Evolutionary conservation across 305 asterid genomes (phyloP), one percentile per base, ranked within the genome.

Genomic region (Coffea humblotiana): DNA sequence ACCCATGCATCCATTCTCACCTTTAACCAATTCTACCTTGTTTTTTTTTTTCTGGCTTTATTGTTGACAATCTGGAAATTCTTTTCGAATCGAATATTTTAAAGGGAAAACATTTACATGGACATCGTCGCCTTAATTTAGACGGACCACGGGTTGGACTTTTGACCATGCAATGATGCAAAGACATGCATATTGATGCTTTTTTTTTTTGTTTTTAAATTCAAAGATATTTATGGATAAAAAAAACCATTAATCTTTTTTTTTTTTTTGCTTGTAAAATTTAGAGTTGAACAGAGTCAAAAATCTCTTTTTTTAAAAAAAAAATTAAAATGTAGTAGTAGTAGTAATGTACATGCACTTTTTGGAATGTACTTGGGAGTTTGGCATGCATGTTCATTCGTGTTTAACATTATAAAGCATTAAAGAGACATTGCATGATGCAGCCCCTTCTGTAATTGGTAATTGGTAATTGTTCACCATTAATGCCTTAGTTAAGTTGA

Each of bases 381-480:
- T 61, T 25, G 23, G 84, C 70, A 78, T 78, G 80, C 75, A 76
- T 61, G 48, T 29, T 61, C 71, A 78, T 76, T 56, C 76, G 77
- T 81, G 85, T 78, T 82, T 79, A 72, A 49, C 78, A 74, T 40
- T 48, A 48, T 74, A 73, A 67, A 74, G 81, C 85, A 73, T 80
- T 60, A 84, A 27, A 74, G 60, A 72, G 76, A 63, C 71, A 79
- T 70, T 68, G 72, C 58, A 84, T 79, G 87, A 88, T 89, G 81
- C 91, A 85, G 87, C 87, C 89, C 90, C 91, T 88, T 84, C 82
- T 75, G 78, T 71, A 56, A 78, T 70, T 58, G 21, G 66, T 79
- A 78, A 88, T 85, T 86, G 91, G 85, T 84, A 84, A 87, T 85
- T 88, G 86, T 71, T 86, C 29, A 12, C 4, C 77, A 86, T 90